Percentiles rank a stretch among this genome's conserved stretches.
These are phyloP conservation scores for Cordyceps militaris DNA, from an alignment of 2,329 filamentous ascomycete genomes.

Conservation along the genomic window DNA sequence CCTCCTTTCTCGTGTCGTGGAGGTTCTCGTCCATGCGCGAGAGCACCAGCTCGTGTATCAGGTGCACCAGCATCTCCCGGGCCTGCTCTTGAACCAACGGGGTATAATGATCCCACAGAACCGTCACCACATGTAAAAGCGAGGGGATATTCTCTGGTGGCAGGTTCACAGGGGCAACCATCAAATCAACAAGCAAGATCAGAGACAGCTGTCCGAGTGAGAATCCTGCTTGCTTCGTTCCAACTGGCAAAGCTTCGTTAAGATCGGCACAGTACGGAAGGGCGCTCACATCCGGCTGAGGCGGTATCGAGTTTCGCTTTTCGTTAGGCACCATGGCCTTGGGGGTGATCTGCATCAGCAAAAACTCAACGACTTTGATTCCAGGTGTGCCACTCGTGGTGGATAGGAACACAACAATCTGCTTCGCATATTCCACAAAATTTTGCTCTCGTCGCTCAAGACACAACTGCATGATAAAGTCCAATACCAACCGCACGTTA, in stretches of 20 bases:
- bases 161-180: slow-evolving; percentile 85
- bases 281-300: slow-evolving; percentile 64
- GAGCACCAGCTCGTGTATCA: slow-evolving; percentile 93
- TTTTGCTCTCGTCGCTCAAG: slow-evolving; percentile 93
- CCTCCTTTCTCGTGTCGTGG: slow-evolving; percentile 55
- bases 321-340: slow-evolving; percentile 96
- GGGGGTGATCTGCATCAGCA: slow-evolving; percentile 83
- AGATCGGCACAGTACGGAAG: slow-evolving; percentile 90
- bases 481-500: slow-evolving; percentile 88
- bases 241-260: slow-evolving; percentile 68
- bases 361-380: slow-evolving; percentile 87
- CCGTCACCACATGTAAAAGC: slow-evolving; percentile 81
- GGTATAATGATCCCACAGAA: slow-evolving; percentile 97
- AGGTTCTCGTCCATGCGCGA: slow-evolving; percentile 64
- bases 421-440: slow-evolving; percentile 96
- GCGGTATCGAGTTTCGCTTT: slow-evolving; percentile 60
- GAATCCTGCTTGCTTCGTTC: slow-evolving; percentile 86
- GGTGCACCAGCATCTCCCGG: slow-evolving; percentile 92
- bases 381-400: slow-evolving; percentile 68
- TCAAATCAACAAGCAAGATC: slow-evolving; percentile 89
- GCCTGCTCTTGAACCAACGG: slow-evolving; percentile 93
- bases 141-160: slow-evolving; percentile 73
- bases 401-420: slow-evolving; percentile 93
- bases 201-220: slow-evolving; percentile 89
- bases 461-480: slow-evolving; percentile 93